Conservation (phyloP, 1,284 basidiomycete species). For the Marasmius oreades region DNA sequence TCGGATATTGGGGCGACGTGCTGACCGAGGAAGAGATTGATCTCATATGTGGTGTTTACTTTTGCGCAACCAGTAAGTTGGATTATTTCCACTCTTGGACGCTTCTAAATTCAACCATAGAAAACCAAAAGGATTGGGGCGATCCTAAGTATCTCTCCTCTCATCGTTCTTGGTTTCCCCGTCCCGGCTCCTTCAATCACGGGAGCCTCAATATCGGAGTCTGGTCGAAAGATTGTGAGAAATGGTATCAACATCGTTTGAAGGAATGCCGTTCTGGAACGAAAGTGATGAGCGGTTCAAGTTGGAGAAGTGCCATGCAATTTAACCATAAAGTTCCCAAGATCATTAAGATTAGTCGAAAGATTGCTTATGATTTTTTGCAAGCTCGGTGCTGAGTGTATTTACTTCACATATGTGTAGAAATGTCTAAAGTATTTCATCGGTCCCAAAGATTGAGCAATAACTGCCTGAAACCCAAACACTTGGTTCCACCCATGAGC, state of each 20-base stretch:
- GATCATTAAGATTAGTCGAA: background rate
- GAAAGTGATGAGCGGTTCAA: background rate
- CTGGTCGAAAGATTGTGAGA: background rate
- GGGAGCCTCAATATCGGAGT: background rate
- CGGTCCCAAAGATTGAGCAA: too few species aligned
- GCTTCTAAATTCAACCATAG: background rate
- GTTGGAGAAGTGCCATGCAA: background rate
- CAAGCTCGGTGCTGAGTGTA: background rate
- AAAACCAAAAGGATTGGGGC: background rate
- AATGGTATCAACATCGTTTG: too few species aligned
- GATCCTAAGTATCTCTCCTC: background rate
- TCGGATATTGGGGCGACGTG: background rate
- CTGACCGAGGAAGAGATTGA: background rate
- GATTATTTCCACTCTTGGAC: background rate
- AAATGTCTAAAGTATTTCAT: too few species aligned
- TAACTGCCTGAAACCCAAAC: too few species aligned
- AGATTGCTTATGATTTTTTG: background rate
- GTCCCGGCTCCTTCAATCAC: background rate
- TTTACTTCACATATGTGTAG: too few species aligned
- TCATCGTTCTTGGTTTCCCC: background rate
- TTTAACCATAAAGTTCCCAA: background rate
- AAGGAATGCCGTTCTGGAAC: too few species aligned
- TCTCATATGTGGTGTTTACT: background rate
- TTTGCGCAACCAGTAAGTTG: background rate
- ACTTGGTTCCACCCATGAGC: too few species aligned